Conservation (phyloP, 441 rosid genomes). For the Populus hybrid region DNA sequence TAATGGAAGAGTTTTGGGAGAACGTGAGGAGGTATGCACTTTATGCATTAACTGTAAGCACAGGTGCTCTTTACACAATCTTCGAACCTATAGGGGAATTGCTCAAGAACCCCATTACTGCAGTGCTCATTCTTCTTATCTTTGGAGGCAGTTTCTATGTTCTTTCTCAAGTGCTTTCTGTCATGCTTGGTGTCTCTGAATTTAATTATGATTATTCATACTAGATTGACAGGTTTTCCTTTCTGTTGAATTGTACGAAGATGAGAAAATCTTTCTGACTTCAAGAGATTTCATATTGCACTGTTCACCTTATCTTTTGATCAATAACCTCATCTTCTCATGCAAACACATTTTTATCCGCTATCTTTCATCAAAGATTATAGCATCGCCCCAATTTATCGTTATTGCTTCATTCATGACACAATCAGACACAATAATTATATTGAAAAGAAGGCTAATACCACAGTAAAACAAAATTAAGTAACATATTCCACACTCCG, state of each 20-base stretch:
- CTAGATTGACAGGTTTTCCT: slow-evolving; percentile 13
- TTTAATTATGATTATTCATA: slow-evolving; percentile 67
- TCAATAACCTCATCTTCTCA: no score
- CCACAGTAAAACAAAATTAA: background rate
- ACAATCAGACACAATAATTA: background rate
- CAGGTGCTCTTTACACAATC: slow-evolving; percentile 61
- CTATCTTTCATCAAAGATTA: no score
- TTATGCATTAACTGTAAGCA: slow-evolving; percentile 68
- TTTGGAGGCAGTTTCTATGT: slow-evolving; percentile 60
- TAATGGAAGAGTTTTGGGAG: slow-evolving; percentile 92
- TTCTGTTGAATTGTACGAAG: background rate
- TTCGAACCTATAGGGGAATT: slow-evolving; percentile 46
- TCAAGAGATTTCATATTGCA: background rate
- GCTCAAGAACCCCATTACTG: slow-evolving; percentile 80
- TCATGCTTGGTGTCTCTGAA: slow-evolving; percentile 79
- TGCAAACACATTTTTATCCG: no score
- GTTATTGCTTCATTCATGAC: background rate
- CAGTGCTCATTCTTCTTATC: slow-evolving; percentile 56
- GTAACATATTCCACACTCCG: background rate
- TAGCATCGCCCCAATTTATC: no score
- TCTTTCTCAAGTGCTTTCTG: slow-evolving; percentile 70
- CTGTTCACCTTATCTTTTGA: background rate
- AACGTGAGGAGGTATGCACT: slow-evolving; percentile 74
- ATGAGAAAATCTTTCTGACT: background rate
- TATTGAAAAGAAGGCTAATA: background rate